Conservation (phyloP, 495 filamentous ascomycete genomes). For the Bacidia rubella region DNA sequence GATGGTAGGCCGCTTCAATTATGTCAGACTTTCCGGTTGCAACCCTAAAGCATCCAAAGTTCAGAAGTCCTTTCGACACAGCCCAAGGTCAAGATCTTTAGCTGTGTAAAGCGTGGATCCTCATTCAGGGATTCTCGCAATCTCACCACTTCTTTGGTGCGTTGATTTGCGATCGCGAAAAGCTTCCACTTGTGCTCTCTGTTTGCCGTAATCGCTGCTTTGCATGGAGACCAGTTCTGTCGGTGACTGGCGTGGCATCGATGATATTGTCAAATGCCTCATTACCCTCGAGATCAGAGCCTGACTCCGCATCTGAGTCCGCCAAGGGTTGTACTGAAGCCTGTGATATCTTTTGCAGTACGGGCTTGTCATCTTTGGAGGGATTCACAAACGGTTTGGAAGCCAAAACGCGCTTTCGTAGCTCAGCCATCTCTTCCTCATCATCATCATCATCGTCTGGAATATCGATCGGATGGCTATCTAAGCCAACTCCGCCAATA, state of each 20-base stretch:
- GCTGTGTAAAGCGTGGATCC: too few relatives aligned
- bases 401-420: constrained; percentile 66
- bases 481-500: constrained; percentile 34
- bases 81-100: too few relatives aligned
- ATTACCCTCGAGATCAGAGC: constrained; percentile 56
- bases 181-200: constrained; percentile 39
- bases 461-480: constrained; percentile 56
- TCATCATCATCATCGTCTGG: constrained; percentile 70
- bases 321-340: constrained; percentile 22
- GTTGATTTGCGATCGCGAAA: constrained; percentile 46
- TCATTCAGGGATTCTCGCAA: too few relatives aligned
- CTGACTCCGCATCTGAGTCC: constrained; percentile 61
- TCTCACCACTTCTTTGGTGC: constrained; percentile 48
- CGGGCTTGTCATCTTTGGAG: constrained; percentile 34
- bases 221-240: constrained; percentile 59
- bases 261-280: constrained; percentile 81
- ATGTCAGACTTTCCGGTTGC: too few relatives aligned
- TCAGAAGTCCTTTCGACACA: too few relatives aligned
- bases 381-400: constrained; percentile 77
- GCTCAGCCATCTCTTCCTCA: constrained; percentile 81
- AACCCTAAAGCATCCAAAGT: too few relatives aligned
- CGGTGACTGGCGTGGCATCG: constrained; percentile 71
- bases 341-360: constrained; percentile 42
- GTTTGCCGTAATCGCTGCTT: constrained; percentile 33
- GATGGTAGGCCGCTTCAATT: too few relatives aligned